Evolutionary conservation across 1,284 basidiomycete genomes (phyloP), one percentile per base, ranked within the genome.

Genomic region (Heterobasidion irregulare): DNA sequence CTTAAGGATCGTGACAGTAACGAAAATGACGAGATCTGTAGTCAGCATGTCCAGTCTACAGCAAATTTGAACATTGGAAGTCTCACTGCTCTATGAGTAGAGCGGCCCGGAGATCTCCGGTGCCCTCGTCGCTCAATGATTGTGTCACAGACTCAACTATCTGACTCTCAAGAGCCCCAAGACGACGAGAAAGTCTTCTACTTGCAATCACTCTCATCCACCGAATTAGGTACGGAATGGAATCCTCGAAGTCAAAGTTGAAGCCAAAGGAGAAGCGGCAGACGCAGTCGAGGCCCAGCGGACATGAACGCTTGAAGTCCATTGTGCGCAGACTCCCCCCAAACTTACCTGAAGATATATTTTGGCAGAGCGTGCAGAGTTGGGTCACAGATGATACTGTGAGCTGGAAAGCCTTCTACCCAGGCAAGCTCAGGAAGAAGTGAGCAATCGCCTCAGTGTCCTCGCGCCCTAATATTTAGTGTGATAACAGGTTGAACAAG

Each of bases 261-360:
- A 41, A 41, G n/a, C 38, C 38, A 10, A 41, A 41, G 38, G 38
- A 41, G n/a, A 41, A 41, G n/a, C 38, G 38, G 12, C 38, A 41
- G n/a, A 6, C 38, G 5, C 38, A 10, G 12, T 41, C 38, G n/a
- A 60, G 58, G 35, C 38, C 45, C 18, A 53, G 38, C 33, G 59
- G 59, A 54, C 56, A 61, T 8, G 84, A 87, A 59, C 82, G 90
- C 10, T 78, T 94, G 65, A 98, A 98, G 77, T 86, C 88, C 26
- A 81, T 98, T 61, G 85, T 98, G 19, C 84, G 95, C 35, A 75
- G 93, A 26, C 76, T 98, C 7, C 96, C 96, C 1, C 89, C 95
- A 8, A 94, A 94, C 63, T 75, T 99, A 1, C 95, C 96, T 1
- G 94, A 94, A 64, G 83, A 85, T 1, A 74, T 96, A 52, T 98